Base-by-base conservation (phyloP, 495 filamentous ascomycete genomes). In the Gamarada debralockiae region DNA sequence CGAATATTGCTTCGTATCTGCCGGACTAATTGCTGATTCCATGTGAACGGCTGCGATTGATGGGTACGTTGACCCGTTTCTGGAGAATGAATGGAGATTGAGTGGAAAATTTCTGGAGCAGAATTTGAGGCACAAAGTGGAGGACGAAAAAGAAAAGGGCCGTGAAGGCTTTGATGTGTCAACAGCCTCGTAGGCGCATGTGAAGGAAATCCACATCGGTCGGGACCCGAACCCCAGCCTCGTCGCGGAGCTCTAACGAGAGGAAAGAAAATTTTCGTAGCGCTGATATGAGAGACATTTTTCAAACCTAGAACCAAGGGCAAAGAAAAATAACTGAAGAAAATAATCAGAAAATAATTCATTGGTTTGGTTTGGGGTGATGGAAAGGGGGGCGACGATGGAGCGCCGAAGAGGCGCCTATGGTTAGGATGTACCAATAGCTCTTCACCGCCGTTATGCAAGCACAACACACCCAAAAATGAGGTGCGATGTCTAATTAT, bases 361-460 rank as follows among this genome's bases (percentile, higher is more conserved):
- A 29, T 29, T 29, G 27, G 27, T 29, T 10, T 29, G 27, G 27
- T 29, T 29, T 29, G 27, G 27, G 27, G 10, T 10, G 5, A 40
- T n/a, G 7, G 31, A 10, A 10, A 9, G 7, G 38, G 10, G 38
- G 15, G 6, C 9, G 7, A 41, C 9, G 10, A 41, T 41, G 10
- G 38, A 9, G 18, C 18, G 6, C 17, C n/a, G n/a, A n/a, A n/a
- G n/a, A n/a, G n/a, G n/a, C n/a, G n/a, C n/a, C n/a, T n/a, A n/a
- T n/a, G n/a, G n/a, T n/a, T n/a, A n/a, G n/a, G n/a, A n/a, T 33
- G 12, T 9, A 23, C 36, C 48, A 51, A 40, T 42, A 5, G 6
- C 37, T 41, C 48, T 33, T 51, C 34, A 51, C 48, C 48, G 48
- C 48, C 36, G 48, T 51, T 51, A 40, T 51, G 48, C 48, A 51